Evolutionary conservation across 768 basidiomycete genomes (phyloP), one percentile per base, ranked within the genome.

Genomic region (Mycena belliarum): DNA sequence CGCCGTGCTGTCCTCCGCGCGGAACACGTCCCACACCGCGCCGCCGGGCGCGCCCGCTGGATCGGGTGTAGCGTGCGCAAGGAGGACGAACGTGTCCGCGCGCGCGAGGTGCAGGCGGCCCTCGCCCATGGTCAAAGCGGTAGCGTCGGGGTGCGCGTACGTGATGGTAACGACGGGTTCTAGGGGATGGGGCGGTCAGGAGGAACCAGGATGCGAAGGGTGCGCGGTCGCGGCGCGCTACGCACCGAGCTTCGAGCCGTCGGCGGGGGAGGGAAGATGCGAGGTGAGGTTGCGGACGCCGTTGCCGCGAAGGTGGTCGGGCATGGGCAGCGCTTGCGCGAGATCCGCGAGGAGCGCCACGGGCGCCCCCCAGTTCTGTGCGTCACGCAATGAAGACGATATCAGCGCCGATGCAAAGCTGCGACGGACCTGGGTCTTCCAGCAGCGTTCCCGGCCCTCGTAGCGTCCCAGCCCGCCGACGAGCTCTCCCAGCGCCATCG

Each of bases 71-170:
- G 93, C 83, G 67, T 85, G 86, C 1, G 90, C 81, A 89, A 97
- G 91, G 58, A 97, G 81, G 69, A 97, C 97, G 60, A 97, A 74
- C 6, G 95, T 94, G 65, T 95, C 94, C 0, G 90, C 90, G 84
- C 95, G 91, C 70, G 93, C 93, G 91, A 95, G 93, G 65, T 97
- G 95, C 46, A 97, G 73, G 54, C n/a, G n/a, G n/a, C n/a, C n/a
- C n/a, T n/a, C n/a, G n/a, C n/a, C n/a, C n/a, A n/a, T n/a, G n/a
- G n/a, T n/a, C n/a, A n/a, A n/a, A n/a, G n/a, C n/a, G n/a, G n/a
- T n/a, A n/a, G n/a, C n/a, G n/a, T n/a, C n/a, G n/a, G n/a, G n/a
- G n/a, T n/a, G n/a, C n/a, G n/a, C n/a, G n/a, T n/a, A n/a, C n/a
- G n/a, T n/a, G n/a, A n/a, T n/a, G n/a, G n/a, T n/a, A n/a, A n/a